Evolutionary conservation across 148 eudicot genomes (phyloP).

Genomic region (Salicornia ramosissima): DNA sequence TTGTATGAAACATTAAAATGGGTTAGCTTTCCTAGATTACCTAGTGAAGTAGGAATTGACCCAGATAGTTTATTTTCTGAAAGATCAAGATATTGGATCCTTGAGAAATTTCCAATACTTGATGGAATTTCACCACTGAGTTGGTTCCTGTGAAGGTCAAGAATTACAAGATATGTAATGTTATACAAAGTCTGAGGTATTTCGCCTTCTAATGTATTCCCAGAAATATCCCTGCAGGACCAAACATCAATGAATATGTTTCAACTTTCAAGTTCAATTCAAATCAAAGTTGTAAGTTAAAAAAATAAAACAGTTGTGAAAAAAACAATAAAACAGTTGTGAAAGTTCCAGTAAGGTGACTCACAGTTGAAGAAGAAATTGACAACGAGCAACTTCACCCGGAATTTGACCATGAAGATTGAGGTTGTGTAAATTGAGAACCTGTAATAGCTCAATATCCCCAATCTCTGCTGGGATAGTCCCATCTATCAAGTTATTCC

Average conservation of each 20-base stretch:
- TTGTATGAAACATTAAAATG: slow-evolving; percentile 81
- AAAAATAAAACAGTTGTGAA: neutral
- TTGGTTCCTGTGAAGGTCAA: slow-evolving; percentile 68
- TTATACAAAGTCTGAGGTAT: slow-evolving; percentile 74
- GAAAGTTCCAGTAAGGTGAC: slow-evolving; percentile 27
- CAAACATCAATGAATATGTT: slow-evolving; percentile 20
- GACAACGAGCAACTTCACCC: slow-evolving; percentile 55
- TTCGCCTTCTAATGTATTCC: slow-evolving; percentile 73
- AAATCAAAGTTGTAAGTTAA: slow-evolving; percentile 15
- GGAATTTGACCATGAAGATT: slow-evolving; percentile 69
- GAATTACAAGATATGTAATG: slow-evolving; percentile 66
- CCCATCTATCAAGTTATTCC: slow-evolving; percentile 61
- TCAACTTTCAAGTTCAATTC: slow-evolving; percentile 19
- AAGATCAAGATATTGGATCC: slow-evolving; percentile 54
- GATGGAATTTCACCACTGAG: slow-evolving; percentile 65
- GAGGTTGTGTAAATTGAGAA: slow-evolving; percentile 73
- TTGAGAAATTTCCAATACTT: slow-evolving; percentile 56
- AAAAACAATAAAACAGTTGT: neutral
- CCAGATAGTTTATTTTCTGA: slow-evolving; percentile 73
- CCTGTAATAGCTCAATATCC: slow-evolving; percentile 62
- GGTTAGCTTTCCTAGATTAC: slow-evolving; percentile 47
- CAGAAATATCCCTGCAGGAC: slow-evolving; percentile 84
- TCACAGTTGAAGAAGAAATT: slow-evolving; percentile 91
- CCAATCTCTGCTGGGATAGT: slow-evolving; percentile 66
- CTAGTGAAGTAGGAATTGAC: slow-evolving; percentile 57